Evolutionary conservation across 2,329 filamentous ascomycete species (phyloP).

Genomic region (Claviceps humidiphila): DNA sequence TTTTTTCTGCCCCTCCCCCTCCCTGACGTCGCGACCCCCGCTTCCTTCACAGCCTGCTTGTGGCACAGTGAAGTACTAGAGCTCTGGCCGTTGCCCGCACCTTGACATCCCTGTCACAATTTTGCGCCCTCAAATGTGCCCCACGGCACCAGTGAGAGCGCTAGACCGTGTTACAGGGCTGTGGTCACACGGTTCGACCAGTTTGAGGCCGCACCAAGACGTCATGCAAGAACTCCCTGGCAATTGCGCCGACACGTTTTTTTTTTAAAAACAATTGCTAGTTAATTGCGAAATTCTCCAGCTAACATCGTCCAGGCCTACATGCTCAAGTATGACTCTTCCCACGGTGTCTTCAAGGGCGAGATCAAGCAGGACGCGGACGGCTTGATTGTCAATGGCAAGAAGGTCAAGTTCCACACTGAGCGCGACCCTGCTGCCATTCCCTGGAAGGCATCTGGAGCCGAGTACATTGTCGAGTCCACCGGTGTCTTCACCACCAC

Average conservation of each 20-base stretch:
- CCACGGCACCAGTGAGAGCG: not conserved
- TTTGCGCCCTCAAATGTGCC: not conserved
- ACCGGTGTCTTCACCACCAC: slow-evolving; percentile 98
- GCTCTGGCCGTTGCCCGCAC: not conserved
- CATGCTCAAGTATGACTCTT: slow-evolving; percentile 99
- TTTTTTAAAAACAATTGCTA: not conserved
- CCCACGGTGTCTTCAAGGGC: slow-evolving; percentile 94
- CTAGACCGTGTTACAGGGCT: not conserved
- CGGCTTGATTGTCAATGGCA: slow-evolving; percentile 81
- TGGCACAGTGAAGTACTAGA: not conserved
- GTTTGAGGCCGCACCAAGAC: not conserved
- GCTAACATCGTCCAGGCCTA: slow-evolving; percentile 53
- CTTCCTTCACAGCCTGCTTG: slow-evolving; percentile 5
- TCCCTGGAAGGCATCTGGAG: slow-evolving; percentile 77
- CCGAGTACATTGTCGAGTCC: slow-evolving; percentile 92
- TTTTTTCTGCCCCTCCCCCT: slow-evolving; percentile 9
- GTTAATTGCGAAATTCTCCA: not conserved
- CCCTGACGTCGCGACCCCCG: slow-evolving; percentile 4
- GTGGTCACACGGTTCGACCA: not conserved
- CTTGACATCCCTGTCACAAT: not conserved
- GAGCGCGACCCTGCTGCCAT: slow-evolving; percentile 84
- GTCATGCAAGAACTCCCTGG: not conserved
- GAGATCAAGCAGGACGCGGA: slow-evolving; percentile 58
- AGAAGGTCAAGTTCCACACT: slow-evolving; percentile 87
- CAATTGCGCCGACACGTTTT: not conserved